Conservation (phyloP, 495 filamentous ascomycete genomes). For the Trichoderma erinaceum region DNA sequence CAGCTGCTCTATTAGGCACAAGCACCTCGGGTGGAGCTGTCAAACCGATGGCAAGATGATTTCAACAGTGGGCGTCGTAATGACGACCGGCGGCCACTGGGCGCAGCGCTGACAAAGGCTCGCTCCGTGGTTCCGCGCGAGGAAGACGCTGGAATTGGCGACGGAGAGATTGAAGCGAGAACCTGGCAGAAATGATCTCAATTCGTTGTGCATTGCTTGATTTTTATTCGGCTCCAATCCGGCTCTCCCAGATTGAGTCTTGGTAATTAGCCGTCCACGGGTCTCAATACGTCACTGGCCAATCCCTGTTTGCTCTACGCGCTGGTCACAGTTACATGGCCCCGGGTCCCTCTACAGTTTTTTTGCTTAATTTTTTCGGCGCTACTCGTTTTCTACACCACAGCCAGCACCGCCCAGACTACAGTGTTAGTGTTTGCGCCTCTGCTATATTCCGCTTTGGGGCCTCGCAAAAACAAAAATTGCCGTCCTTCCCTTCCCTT, state of each 20-base stretch:
- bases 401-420: neutral
- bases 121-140: neutral
- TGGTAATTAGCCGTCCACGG: neutral
- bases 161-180: no score
- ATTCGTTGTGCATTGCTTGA: no score
- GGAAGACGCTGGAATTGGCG: neutral
- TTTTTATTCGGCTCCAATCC: no score
- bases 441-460: neutral
- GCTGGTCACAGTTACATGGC: neutral
- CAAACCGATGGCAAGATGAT: conserved; percentile 3
- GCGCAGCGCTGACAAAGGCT: conserved; percentile 13
- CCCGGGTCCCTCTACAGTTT: neutral
- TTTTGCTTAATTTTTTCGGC: neutral
- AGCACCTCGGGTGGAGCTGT: neutral
- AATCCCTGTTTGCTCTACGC: neutral
- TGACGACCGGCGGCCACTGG: neutral
- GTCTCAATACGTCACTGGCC: neutral
- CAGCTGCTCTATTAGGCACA: neutral
- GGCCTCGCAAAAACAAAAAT: conserved; percentile 5
- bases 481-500: neutral
- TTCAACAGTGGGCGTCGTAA: neutral
- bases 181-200: no score
- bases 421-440: neutral
- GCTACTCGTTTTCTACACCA: neutral
- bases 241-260: neutral